phyloP scores from a whole-genome alignment of 2,329 filamentous ascomycete genomes.

The Xylariaceae sp. region DNA sequence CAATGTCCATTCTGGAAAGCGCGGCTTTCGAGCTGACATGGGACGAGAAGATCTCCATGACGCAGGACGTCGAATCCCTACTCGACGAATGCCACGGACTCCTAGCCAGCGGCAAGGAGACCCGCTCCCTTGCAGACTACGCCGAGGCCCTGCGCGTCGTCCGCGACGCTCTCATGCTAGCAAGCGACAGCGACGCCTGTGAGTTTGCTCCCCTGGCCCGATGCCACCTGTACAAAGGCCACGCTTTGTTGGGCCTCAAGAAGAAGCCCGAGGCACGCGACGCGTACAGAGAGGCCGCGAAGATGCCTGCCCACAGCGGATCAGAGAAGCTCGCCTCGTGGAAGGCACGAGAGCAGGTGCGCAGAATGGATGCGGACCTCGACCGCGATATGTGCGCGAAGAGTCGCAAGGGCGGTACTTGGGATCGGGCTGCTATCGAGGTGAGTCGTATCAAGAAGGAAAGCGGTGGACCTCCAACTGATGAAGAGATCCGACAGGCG shows the following conservation, averaged over 20 bases:
- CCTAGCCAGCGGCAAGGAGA: constrained; percentile 5
- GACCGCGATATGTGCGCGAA: neutral
- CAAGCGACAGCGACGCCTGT: constrained; percentile 16
- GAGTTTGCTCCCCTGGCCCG: constrained; percentile 18
- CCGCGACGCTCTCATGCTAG: constrained; percentile 13
- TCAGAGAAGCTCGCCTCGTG: constrained; percentile 7
- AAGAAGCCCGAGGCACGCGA: constrained; percentile 9
- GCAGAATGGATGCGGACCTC: neutral
- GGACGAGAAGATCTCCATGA: constrained; percentile 10
- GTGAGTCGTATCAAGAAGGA: neutral
- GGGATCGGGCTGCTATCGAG: neutral
- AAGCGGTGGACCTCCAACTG: too few species aligned
- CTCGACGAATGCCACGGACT: constrained; percentile 4
- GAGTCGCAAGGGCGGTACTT: neutral
- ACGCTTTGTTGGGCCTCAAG: constrained; percentile 10
- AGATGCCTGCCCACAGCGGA: neutral
- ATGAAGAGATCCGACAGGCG: neutral
- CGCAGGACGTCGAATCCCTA: constrained; percentile 6
- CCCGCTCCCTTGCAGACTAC: constrained; percentile 2
- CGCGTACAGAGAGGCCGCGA: constrained; percentile 11
- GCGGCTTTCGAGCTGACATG: constrained; percentile 14
- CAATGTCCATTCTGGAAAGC: constrained; percentile 7
- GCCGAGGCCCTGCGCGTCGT: constrained; percentile 7
- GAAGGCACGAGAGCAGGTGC: neutral
- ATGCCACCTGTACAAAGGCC: constrained; percentile 18